phyloP scores from a whole-genome alignment of 352 stramenopile genomes.

The Phytophthora pisi region DNA sequence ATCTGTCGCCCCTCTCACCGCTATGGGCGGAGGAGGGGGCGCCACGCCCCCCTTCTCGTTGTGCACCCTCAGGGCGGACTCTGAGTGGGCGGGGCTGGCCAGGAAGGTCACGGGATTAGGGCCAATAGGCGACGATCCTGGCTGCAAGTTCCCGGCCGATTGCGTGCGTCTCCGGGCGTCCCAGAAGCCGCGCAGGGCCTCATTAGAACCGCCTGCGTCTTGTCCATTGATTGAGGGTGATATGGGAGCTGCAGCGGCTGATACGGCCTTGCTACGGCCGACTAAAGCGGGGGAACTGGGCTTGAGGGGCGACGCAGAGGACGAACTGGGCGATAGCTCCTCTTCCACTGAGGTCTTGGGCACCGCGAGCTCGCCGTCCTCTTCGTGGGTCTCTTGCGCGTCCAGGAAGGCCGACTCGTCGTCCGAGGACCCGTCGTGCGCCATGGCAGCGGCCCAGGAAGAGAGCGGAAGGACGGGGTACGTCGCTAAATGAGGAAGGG shows the following conservation, averaged over 20 bases:
- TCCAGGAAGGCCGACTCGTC: conserved; percentile 22
- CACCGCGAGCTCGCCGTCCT: neutral
- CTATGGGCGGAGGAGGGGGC: conserved; percentile 24
- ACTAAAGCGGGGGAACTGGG: conserved; percentile 7
- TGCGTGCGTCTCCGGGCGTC: conserved; percentile 56
- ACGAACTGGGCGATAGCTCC: conserved; percentile 31
- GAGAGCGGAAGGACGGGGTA: neutral
- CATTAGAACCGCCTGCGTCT: conserved; percentile 12
- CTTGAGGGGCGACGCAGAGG: neutral
- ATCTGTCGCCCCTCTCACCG: conserved; percentile 29
- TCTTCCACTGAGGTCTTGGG: conserved; percentile 18
- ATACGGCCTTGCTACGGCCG: conserved; percentile 26
- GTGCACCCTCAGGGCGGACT: conserved; percentile 30
- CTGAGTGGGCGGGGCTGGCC: conserved; percentile 30
- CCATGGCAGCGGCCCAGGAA: conserved; percentile 25
- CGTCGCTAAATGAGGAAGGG: neutral
- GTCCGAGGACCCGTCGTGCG: conserved; percentile 33
- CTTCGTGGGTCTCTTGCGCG: conserved; percentile 18
- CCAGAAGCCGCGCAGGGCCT: conserved; percentile 9
- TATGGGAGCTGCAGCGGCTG: conserved; percentile 12
- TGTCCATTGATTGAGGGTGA: conserved; percentile 7
- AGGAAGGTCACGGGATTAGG: conserved; percentile 14
- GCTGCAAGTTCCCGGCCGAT: conserved; percentile 49
- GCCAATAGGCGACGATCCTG: conserved; percentile 1
- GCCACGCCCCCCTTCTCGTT: conserved; percentile 10